phyloP scores from a whole-genome alignment of 2,329 filamentous ascomycete genomes.

The Trichoderma sp. region DNA sequence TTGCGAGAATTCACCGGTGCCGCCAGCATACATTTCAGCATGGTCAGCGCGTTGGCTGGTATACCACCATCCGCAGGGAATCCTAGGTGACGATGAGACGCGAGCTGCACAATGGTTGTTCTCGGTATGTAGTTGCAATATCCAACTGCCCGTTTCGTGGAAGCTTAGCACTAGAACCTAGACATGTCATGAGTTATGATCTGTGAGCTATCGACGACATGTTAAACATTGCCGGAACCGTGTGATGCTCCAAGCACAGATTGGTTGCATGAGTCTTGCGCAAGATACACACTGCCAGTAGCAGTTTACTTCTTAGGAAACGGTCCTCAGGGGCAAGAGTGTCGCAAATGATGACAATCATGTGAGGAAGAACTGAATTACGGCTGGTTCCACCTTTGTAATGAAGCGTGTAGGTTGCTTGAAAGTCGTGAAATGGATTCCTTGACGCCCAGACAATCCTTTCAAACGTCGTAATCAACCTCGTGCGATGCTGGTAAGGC shows the following conservation, averaged over 20 bases:
- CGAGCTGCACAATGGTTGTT: neutral
- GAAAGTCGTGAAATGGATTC: neutral
- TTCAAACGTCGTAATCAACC: neutral
- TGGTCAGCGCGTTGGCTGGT: neutral
- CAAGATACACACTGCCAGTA: neutral
- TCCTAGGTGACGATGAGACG: neutral
- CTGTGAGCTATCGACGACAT: neutral
- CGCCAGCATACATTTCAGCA: slow-evolving; percentile 1
- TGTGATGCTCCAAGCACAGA: slow-evolving; percentile 2
- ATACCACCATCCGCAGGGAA: neutral
- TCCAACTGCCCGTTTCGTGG: neutral
- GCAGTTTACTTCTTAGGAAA: neutral
- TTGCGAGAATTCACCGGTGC: neutral
- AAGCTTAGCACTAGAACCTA: neutral
- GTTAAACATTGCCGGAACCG: neutral
- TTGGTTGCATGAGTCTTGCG: neutral
- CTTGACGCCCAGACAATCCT: neutral
- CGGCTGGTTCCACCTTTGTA: neutral
- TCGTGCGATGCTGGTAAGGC: neutral
- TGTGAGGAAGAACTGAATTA: neutral
- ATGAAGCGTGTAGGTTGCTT: neutral
- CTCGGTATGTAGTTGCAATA: slow-evolving; percentile 2
- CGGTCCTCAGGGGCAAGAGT: neutral
- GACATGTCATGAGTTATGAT: neutral
- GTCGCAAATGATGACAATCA: neutral